A percentile compares a stretch with the other conserved stretches of the same genome.
Evolutionary conservation across 192 early-diverging fungal genomes (phyloP).

Genomic region (Chytriomyces confervae): DNA sequence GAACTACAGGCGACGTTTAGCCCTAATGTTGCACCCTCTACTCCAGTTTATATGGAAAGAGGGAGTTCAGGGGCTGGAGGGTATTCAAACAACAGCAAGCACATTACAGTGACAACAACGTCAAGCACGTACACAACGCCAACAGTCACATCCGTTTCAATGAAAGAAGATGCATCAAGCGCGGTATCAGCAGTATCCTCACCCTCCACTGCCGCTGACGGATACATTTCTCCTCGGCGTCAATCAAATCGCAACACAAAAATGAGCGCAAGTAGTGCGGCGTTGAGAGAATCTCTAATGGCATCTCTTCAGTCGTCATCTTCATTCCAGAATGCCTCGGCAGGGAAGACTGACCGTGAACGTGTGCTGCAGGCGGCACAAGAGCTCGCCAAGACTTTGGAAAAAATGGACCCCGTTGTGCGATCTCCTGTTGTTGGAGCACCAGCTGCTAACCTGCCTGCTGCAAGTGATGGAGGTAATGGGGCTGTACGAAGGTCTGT

Average conservation of each 20-base stretch:
- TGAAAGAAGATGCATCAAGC: neutral
- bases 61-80: too few relatives aligned
- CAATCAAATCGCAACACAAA: neutral
- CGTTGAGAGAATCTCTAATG: constrained; percentile 12
- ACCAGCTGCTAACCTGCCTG: neutral
- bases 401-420: constrained; percentile 29
- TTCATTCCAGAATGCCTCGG: neutral
- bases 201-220: neutral
- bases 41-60: too few relatives aligned
- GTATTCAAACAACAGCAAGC: too few relatives aligned
- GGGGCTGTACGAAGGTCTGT: constrained; percentile 13
- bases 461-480: neutral
- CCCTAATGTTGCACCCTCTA: too few relatives aligned
- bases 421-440: neutral
- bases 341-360: constrained; percentile 6
- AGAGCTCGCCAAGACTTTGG: constrained; percentile 2
- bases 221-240: neutral
- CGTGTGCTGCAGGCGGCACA: neutral
- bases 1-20: too few relatives aligned
- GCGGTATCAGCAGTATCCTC: neutral
- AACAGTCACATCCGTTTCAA: neutral
- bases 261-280: constrained; percentile 12
- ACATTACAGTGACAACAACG: too few relatives aligned
- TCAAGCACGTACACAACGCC: neutral
- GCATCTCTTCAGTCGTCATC: constrained; percentile 13